phyloP scores from a whole-genome alignment of 2,329 filamentous ascomycete genomes.

The Colletotrichum camelliae region DNA sequence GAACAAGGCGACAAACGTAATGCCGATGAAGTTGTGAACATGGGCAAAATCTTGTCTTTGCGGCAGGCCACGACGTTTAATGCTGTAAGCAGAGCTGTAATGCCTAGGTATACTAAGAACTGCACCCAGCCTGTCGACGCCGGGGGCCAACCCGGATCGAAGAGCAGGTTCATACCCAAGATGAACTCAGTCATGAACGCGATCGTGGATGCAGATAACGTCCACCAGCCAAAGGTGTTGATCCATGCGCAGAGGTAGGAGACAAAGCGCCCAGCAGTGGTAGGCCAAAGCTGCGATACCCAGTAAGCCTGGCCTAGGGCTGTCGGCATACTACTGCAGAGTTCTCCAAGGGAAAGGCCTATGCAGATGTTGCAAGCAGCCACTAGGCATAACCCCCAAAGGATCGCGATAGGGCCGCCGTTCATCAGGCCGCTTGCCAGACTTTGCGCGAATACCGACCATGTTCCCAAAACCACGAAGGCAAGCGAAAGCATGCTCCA shows the following conservation, averaged over 20 bases:
- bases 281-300: slow-evolving; percentile 47
- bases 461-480: slow-evolving; percentile 63
- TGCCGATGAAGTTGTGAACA: slow-evolving; percentile 61
- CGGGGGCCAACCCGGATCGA: slow-evolving; percentile 51
- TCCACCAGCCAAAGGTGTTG: slow-evolving; percentile 66
- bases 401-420: slow-evolving; percentile 57
- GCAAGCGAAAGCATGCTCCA: slow-evolving; percentile 63
- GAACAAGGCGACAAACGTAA: slow-evolving; percentile 58
- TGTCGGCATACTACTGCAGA: slow-evolving; percentile 64
- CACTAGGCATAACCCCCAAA: slow-evolving; percentile 61
- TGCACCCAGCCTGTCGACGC: slow-evolving; percentile 52
- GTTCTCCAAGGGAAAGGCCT: slow-evolving; percentile 59
- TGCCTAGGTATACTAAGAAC: slow-evolving; percentile 60
- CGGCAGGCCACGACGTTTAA: slow-evolving; percentile 59
- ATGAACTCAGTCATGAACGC: slow-evolving; percentile 65
- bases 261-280: slow-evolving; percentile 48
- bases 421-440: slow-evolving; percentile 52
- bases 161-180: slow-evolving; percentile 61
- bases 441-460: slow-evolving; percentile 59
- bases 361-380: slow-evolving; percentile 58
- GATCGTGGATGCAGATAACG: slow-evolving; percentile 58
- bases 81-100: slow-evolving; percentile 51
- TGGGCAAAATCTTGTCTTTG: slow-evolving; percentile 49
- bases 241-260: slow-evolving; percentile 66
- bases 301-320: slow-evolving; percentile 66